A percentile compares a stretch with the other conserved stretches of the same genome.
These are phyloP conservation scores for Aspergillus sojae DNA, from an alignment of 2,329 filamentous ascomycete species.

Conservation along the genomic window DNA sequence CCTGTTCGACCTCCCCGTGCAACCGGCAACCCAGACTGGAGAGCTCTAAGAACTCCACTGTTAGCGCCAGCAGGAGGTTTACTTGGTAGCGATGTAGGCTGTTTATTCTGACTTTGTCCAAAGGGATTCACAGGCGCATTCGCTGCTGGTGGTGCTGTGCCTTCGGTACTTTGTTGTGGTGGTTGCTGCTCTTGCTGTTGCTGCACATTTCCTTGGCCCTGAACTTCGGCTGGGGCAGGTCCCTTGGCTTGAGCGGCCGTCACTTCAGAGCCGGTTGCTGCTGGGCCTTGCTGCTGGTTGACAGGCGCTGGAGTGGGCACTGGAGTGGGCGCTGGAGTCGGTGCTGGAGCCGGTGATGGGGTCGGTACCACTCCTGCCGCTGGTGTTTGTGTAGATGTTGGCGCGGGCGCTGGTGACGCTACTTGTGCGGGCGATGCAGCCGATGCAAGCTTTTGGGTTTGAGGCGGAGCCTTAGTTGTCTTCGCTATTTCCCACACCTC, in stretches of 20 bases:
- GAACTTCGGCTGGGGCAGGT: slow-evolving; percentile 15
- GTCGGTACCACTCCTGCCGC: slow-evolving; percentile 13
- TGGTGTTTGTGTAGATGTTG: slow-evolving; percentile 19
- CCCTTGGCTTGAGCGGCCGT: background rate
- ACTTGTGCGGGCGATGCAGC: slow-evolving; percentile 21
- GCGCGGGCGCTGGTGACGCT: slow-evolving; percentile 26
- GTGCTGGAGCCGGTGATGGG: slow-evolving; percentile 3
- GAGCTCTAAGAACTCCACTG: slow-evolving; percentile 44
- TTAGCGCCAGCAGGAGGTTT: slow-evolving; percentile 41
- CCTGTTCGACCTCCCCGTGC: slow-evolving; percentile 46
- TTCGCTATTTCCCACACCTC: slow-evolving; percentile 88
- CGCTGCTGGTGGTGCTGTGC: slow-evolving; percentile 16
- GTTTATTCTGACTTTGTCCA: slow-evolving; percentile 30
- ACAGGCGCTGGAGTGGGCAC: slow-evolving; percentile 13
- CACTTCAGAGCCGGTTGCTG: slow-evolving; percentile 15
- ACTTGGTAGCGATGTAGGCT: slow-evolving; percentile 31
- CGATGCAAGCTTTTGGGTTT: slow-evolving; percentile 35
- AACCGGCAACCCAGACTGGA: slow-evolving; percentile 50
- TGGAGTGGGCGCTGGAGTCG: slow-evolving; percentile 19
- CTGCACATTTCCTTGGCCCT: slow-evolving; percentile 19
- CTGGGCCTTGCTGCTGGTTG: slow-evolving; percentile 13
- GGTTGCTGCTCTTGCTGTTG: slow-evolving; percentile 20
- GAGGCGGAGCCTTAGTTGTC: slow-evolving; percentile 57
- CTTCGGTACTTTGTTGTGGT: slow-evolving; percentile 23
- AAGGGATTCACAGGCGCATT: slow-evolving; percentile 27